Evolutionary conservation across 2,329 filamentous ascomycete genomes (phyloP).

Genomic region (Zasmidium citrigriseum): DNA sequence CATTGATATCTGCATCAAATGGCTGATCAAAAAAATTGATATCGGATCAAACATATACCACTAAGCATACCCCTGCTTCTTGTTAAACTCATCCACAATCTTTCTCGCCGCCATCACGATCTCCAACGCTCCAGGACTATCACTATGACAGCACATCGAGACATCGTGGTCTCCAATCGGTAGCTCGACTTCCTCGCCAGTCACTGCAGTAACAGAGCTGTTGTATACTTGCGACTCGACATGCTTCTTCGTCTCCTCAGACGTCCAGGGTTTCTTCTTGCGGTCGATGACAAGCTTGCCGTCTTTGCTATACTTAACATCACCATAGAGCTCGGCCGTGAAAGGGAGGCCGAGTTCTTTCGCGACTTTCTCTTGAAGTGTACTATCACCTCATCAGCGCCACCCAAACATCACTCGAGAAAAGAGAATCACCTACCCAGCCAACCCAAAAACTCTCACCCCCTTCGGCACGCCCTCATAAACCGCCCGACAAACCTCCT

Average conservation of each 20-base stretch:
- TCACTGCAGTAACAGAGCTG: conserved; percentile 43
- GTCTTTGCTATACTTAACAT: conserved; percentile 56
- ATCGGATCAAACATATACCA: background rate
- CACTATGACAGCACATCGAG: conserved; percentile 48
- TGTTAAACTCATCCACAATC: conserved; percentile 46
- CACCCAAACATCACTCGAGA: background rate
- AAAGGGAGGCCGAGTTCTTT: conserved; percentile 56
- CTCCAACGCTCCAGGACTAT: conserved; percentile 46
- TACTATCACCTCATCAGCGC: conserved; percentile 25
- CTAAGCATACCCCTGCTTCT: conserved; percentile 24
- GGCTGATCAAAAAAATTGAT: too few relatives aligned
- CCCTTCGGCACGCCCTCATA: conserved; percentile 55
- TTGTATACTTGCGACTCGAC: conserved; percentile 43
- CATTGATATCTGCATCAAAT: too few relatives aligned
- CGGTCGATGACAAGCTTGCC: conserved; percentile 57
- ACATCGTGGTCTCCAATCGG: conserved; percentile 45
- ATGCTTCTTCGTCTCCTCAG: conserved; percentile 44
- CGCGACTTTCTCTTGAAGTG: conserved; percentile 56
- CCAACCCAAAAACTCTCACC: conserved; percentile 55
- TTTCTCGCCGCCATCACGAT: conserved; percentile 45
- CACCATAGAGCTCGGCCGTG: conserved; percentile 56
- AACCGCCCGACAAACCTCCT: conserved; percentile 54
- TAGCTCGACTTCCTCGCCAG: conserved; percentile 43
- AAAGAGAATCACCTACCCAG: conserved; percentile 36
- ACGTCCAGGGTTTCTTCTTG: conserved; percentile 57